Evolutionary conservation across 306 rosid genomes (phyloP).

Genomic region (Citrullus colocynthis): DNA sequence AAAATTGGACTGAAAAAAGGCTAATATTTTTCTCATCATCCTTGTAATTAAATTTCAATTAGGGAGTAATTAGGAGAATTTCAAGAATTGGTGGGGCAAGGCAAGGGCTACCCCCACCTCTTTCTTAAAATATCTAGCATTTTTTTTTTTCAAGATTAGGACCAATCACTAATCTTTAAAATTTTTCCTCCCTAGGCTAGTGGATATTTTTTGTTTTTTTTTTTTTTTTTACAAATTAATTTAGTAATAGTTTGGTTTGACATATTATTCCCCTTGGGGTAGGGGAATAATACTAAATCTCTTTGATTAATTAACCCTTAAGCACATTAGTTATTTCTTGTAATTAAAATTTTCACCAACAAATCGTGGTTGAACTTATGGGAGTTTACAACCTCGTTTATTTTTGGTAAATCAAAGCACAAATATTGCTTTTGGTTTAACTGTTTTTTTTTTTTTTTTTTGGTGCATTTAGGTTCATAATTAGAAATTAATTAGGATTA

Average conservation of each 20-base stretch:
- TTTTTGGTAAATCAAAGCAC: slow-evolving; percentile 34
- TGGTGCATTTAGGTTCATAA: slow-evolving; percentile 4
- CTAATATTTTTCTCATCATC: background rate
- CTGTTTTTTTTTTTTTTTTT: slow-evolving; percentile 14
- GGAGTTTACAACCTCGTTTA: slow-evolving; percentile 57
- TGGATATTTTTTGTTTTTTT: background rate
- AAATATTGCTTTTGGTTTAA: slow-evolving; percentile 15
- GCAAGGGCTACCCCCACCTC: background rate
- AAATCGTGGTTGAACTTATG: slow-evolving; percentile 49
- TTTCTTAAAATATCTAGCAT: background rate
- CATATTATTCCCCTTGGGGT: background rate
- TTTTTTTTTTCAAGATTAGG: background rate
- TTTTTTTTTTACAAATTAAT: background rate
- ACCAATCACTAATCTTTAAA: background rate
- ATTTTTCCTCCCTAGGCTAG: background rate
- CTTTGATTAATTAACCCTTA: slow-evolving; percentile 15
- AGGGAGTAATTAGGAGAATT: background rate
- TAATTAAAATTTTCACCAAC: slow-evolving; percentile 31
- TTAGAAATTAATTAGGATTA: background rate
- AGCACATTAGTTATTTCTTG: slow-evolving; percentile 34
- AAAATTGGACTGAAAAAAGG: background rate
- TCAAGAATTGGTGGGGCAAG: background rate
- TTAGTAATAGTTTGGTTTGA: background rate
- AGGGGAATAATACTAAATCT: background rate
- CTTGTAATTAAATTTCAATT: slow-evolving; percentile 4